A percentile compares a stretch with the other conserved stretches of the same genome.
phyloP scores from a whole-genome alignment of 495 filamentous ascomycete genomes.

The Copromyces sp. region DNA sequence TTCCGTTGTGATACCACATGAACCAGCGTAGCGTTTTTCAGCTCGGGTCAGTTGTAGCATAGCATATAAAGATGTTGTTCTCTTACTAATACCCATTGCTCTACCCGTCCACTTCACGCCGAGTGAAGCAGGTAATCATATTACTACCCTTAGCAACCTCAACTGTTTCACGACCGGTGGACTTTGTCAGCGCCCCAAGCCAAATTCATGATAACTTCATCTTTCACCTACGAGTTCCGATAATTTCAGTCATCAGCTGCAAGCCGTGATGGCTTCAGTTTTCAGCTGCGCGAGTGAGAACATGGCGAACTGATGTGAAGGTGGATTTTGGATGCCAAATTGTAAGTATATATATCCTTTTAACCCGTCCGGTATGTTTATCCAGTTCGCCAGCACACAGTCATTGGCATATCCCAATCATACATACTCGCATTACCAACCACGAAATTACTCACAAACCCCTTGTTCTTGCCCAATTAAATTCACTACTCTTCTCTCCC shows the following conservation, averaged over 20 bases:
- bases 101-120: not conserved
- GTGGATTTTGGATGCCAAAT: no score
- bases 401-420: not conserved
- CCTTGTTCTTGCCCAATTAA: not conserved
- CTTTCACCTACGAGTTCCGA: not conserved
- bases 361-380: not conserved
- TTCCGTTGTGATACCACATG: not conserved
- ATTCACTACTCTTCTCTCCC: not conserved
- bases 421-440: not conserved
- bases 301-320: no score
- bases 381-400: not conserved
- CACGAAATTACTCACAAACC: not conserved
- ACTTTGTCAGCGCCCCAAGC: not conserved
- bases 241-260: no score
- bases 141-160: not conserved
- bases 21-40: not conserved
- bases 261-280: not conserved
- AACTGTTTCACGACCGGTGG: not conserved
- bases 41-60: not conserved
- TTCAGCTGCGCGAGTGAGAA: not conserved
- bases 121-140: not conserved
- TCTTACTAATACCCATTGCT: not conserved
- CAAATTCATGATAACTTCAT: not conserved
- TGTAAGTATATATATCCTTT: not conserved
- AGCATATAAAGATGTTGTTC: not conserved